Evolutionary conservation across 768 basidiomycete genomes (phyloP).

Genomic region (Hericium rajendrae): DNA sequence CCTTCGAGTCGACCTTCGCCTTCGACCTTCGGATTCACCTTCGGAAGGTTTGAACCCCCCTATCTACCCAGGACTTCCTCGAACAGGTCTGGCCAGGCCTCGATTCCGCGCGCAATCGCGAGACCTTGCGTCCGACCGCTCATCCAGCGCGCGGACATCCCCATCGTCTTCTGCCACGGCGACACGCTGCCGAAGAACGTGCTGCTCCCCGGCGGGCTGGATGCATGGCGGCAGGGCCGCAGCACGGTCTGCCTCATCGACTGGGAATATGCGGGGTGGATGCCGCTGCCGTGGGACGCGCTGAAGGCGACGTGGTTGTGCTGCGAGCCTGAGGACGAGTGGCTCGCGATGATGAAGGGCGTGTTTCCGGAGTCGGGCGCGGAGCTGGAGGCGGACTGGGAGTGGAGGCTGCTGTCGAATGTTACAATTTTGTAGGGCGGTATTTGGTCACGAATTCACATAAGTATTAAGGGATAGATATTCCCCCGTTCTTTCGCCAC

Average conservation of each 20-base stretch:
- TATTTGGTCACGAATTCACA: too few species aligned
- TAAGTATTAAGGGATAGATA: too few species aligned
- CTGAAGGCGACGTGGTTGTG: slow-evolving; percentile 12
- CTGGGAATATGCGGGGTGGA: slow-evolving; percentile 13
- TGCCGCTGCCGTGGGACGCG: slow-evolving; percentile 11
- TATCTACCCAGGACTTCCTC: slow-evolving; percentile 4
- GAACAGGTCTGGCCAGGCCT: not conserved
- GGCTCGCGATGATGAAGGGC: slow-evolving; percentile 5
- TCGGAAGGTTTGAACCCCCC: too few species aligned
- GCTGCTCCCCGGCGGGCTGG: slow-evolving; percentile 8
- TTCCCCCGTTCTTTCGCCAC: too few species aligned
- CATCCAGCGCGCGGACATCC: slow-evolving; percentile 7
- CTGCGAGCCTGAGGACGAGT: slow-evolving; percentile 7
- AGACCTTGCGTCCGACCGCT: slow-evolving; percentile 5
- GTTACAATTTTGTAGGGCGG: not conserved
- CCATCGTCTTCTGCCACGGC: slow-evolving; percentile 14
- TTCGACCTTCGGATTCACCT: too few species aligned
- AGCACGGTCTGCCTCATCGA: slow-evolving; percentile 4
- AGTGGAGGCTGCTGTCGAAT: not conserved
- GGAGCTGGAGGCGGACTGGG: slow-evolving; percentile 9
- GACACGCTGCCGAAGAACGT: slow-evolving; percentile 9
- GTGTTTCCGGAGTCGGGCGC: slow-evolving; percentile 1
- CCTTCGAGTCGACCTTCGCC: too few species aligned
- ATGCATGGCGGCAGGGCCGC: slow-evolving; percentile 2
- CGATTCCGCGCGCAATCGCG: not conserved